Conservation (phyloP, 257 asterid species). For the Nicotiana tabacum region DNA sequence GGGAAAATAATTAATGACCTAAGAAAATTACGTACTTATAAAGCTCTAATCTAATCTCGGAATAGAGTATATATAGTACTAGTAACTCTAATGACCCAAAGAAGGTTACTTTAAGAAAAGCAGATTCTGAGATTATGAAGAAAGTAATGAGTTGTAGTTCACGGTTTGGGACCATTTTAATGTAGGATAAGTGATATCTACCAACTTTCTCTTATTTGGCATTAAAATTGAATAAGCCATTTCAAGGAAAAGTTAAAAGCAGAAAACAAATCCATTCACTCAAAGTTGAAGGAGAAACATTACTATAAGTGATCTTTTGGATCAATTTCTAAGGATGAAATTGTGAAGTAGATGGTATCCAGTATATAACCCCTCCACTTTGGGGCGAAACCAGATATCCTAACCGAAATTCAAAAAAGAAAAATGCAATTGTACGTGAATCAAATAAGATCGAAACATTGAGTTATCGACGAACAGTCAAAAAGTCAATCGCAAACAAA, state of each 20-base stretch:
- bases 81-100: too few species aligned
- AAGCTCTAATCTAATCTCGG: neutral
- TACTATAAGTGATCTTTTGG: neutral
- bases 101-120: neutral
- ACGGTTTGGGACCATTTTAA: constrained; percentile 3
- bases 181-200: neutral
- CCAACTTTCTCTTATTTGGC: neutral
- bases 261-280: neutral
- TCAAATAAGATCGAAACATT: too few species aligned
- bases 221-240: neutral
- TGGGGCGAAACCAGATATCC: too few species aligned
- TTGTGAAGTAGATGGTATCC: neutral
- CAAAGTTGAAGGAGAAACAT: neutral
- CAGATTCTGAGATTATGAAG: neutral
- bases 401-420: too few species aligned
- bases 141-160: neutral
- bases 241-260: neutral
- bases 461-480: too few species aligned
- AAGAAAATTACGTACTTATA: neutral
- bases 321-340: neutral
- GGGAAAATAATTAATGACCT: neutral
- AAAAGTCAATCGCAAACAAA: too few species aligned
- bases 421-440: too few species aligned
- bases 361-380: too few species aligned
- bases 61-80: neutral